Evolutionary conservation across 331 rosid species (phyloP).

Genomic region (Erythrophleum ivorense): DNA sequence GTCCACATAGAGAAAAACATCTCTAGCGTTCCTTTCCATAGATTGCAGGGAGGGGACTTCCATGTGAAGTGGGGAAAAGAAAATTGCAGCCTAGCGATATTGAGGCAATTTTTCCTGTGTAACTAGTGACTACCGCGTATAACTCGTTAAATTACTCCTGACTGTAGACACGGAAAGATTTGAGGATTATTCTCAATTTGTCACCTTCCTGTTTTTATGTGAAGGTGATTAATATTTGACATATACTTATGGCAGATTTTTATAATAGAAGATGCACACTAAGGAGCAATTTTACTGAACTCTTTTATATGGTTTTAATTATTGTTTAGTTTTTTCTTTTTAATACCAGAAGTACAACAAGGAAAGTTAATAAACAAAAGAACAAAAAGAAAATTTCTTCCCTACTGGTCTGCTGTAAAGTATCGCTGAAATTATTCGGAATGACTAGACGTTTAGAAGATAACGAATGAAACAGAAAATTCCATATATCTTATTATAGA

Average conservation of each 20-base stretch:
- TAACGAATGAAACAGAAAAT: no score
- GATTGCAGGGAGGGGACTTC: background rate
- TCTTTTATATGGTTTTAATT: no score
- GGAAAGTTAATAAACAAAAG: no score
- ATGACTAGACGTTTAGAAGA: no score
- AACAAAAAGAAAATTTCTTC: no score
- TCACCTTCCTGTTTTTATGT: background rate
- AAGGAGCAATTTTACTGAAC: no score
- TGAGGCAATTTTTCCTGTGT: background rate
- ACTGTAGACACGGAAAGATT: background rate
- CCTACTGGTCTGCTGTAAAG: no score
- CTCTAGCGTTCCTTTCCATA: background rate
- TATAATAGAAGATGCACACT: no score
- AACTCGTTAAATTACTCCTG: background rate
- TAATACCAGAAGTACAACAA: no score
- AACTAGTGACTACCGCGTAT: background rate
- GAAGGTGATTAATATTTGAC: background rate
- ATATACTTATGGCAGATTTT: background rate
- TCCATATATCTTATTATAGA: no score
- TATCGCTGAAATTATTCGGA: no score
- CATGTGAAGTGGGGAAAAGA: background rate
- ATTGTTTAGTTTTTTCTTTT: no score
- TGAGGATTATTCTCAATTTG: background rate
- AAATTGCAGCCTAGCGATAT: background rate
- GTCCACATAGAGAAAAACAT: constrained; percentile 5